Conservation (phyloP, 208 protist species). For the Leishmania tropica region DNA sequence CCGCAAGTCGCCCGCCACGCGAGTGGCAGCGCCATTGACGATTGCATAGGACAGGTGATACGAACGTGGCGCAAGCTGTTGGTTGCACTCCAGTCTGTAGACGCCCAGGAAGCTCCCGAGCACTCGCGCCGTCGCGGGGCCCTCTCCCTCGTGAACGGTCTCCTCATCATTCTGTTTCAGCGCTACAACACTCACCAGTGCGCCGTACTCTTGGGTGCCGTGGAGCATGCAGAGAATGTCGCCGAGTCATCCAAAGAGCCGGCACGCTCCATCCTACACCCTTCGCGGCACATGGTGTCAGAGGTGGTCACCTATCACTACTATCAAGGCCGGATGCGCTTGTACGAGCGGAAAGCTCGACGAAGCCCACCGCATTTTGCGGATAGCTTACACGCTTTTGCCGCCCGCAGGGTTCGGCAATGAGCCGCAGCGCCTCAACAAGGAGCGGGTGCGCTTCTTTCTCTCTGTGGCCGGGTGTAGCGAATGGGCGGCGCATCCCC, state of each 20-base stretch:
- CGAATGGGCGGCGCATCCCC: constrained; percentile 52
- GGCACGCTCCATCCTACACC: constrained; percentile 61
- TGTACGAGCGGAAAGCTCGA: constrained; percentile 68
- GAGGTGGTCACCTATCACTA: constrained; percentile 85
- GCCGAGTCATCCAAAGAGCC: constrained; percentile 39
- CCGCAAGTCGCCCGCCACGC: constrained; percentile 65
- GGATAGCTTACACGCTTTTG: constrained; percentile 67
- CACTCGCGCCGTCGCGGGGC: constrained; percentile 83
- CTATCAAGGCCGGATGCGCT: constrained; percentile 69
- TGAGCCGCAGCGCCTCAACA: constrained; percentile 69
- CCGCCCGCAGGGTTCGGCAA: constrained; percentile 60
- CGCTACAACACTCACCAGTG: constrained; percentile 88
- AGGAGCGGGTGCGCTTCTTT: constrained; percentile 81
- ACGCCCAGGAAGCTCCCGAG: constrained; percentile 58
- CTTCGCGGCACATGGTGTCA: constrained; percentile 83
- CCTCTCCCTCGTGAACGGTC: constrained; percentile 78
- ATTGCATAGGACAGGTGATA: constrained; percentile 66
- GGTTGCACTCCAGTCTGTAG: constrained; percentile 69
- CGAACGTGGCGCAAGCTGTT: constrained; percentile 84
- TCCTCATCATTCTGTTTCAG: constrained; percentile 77
- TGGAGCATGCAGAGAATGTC: constrained; percentile 62
- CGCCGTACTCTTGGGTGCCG: constrained; percentile 55
- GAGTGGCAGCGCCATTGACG: constrained; percentile 64
- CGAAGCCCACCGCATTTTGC: constrained; percentile 55
- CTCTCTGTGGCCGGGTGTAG: constrained; percentile 64